These are phyloP conservation scores for Keqinozyma sinolaborantium DNA, from an alignment of 1,139 yeast genomes.

Conservation along the genomic window DNA sequence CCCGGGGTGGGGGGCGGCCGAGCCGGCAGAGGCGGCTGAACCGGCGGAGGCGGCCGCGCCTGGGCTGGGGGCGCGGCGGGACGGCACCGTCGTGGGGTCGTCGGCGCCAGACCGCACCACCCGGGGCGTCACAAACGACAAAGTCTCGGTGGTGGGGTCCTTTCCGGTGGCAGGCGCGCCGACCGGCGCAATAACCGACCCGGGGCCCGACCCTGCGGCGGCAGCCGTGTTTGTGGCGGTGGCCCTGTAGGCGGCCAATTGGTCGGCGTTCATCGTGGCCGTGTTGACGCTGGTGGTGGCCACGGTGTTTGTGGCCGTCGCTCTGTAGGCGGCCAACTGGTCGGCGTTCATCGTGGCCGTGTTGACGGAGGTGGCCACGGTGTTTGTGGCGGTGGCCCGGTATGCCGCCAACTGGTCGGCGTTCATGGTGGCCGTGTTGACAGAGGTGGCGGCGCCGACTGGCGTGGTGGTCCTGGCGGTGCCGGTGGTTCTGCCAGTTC, in stretches of 20 bases:
- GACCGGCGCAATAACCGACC: conserved; percentile 1
- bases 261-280: conserved; percentile 10
- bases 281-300: conserved; percentile 5
- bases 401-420: conserved; percentile 9
- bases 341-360: conserved; percentile 10
- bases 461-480: conserved; percentile 7
- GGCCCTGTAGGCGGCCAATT: conserved; percentile 7
- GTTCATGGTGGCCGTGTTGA: conserved; percentile 9
- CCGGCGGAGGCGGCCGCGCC: conserved; percentile 18
- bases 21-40: conserved; percentile 34
- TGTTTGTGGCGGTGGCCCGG: conserved; percentile 7
- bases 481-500: conserved; percentile 4
- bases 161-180: conserved; percentile 9
- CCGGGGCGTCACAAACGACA: conserved; percentile 17
- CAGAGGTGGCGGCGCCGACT: conserved; percentile 2
- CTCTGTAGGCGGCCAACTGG: conserved; percentile 7
- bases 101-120: conserved; percentile 8
- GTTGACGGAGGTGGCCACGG: conserved; percentile 2
- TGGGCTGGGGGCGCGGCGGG: neutral
- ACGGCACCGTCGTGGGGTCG: neutral
- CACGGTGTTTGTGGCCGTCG: conserved; percentile 8
- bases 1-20: too few relatives aligned
- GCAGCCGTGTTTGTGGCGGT: conserved; percentile 7
- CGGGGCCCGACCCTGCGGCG: neutral
- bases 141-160: conserved; percentile 9